Evolutionary conservation across 495 filamentous ascomycete genomes (phyloP).

Genomic region (Penicillium diatomitis): DNA sequence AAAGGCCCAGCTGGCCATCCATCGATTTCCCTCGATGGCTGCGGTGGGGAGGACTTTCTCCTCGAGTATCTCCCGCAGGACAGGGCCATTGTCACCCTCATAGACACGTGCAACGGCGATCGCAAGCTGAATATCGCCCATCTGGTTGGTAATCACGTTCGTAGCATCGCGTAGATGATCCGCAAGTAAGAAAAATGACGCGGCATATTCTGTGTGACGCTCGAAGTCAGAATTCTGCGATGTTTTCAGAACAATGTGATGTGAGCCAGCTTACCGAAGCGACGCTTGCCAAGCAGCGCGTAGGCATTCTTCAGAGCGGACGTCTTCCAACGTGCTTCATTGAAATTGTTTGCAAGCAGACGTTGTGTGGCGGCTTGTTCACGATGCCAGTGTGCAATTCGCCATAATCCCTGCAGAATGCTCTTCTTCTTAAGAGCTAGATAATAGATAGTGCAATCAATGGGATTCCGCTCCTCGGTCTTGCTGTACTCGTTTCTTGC

Average conservation of each 20-base stretch:
- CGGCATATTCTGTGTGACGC: constrained; percentile 67
- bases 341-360: constrained; percentile 81
- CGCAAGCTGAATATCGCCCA: constrained; percentile 83
- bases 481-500: constrained; percentile 91
- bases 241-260: not conserved
- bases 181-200: constrained; percentile 89
- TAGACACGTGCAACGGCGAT: constrained; percentile 83
- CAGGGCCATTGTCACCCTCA: constrained; percentile 73
- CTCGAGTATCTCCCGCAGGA: constrained; percentile 64
- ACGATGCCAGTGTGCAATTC: constrained; percentile 84
- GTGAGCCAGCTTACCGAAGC: constrained; percentile 57
- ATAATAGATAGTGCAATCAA: constrained; percentile 91
- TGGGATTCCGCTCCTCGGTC: constrained; percentile 76
- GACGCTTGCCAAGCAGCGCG: constrained; percentile 82
- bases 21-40: constrained; percentile 73
- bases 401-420: constrained; percentile 86
- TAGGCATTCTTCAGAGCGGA: constrained; percentile 95
- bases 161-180: constrained; percentile 78
- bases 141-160: constrained; percentile 71
- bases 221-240: not conserved
- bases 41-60: constrained; percentile 75
- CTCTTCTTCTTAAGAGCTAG: constrained; percentile 86
- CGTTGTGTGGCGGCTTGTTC: constrained; percentile 72
- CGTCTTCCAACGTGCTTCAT: constrained; percentile 76
- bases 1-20: constrained; percentile 93